Percentiles rank a stretch among this genome's conserved stretches.
phyloP scores from a whole-genome alignment of 1,139 yeast genomes.

The Hansenula lynferdii region DNA sequence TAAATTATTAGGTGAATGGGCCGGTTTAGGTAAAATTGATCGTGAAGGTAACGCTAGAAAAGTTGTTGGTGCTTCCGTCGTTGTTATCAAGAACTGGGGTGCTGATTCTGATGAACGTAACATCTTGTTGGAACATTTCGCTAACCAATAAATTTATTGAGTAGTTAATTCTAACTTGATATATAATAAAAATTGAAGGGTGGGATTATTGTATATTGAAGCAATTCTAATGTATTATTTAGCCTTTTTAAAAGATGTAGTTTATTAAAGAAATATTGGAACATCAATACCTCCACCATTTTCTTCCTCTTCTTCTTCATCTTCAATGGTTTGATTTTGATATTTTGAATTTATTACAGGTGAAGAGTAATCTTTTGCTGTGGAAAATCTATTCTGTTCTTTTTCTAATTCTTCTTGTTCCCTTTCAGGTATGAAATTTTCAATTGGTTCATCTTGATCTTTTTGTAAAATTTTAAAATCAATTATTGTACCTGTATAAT shows the following conservation, averaged over 20 bases:
- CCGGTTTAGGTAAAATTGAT: conserved; percentile 99
- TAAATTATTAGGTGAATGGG: conserved; percentile 99
- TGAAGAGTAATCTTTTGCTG: neutral
- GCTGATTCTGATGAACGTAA: conserved; percentile 98
- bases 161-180: neutral
- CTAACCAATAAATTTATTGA: conserved; percentile 38
- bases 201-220: neutral
- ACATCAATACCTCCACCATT: conserved; percentile 20
- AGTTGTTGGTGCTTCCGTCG: conserved; percentile 99
- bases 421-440: conserved; percentile 17
- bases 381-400: too few relatives aligned
- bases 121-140: conserved; percentile 94
- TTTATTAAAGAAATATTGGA: conserved; percentile 24
- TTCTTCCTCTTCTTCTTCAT: conserved; percentile 6
- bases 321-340: neutral
- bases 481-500: conserved; percentile 56
- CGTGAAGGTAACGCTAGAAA: conserved; percentile 99
- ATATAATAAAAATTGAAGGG: neutral
- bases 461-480: conserved; percentile 57
- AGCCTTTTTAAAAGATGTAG: neutral
- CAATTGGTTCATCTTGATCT: conserved; percentile 26
- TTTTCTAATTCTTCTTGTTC: neutral
- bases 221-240: too few relatives aligned
- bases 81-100: conserved; percentile 99
- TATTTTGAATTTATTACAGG: too few relatives aligned